Base-by-base conservation (phyloP, 805 yeast species). In the Pichia deserticola region DNA sequence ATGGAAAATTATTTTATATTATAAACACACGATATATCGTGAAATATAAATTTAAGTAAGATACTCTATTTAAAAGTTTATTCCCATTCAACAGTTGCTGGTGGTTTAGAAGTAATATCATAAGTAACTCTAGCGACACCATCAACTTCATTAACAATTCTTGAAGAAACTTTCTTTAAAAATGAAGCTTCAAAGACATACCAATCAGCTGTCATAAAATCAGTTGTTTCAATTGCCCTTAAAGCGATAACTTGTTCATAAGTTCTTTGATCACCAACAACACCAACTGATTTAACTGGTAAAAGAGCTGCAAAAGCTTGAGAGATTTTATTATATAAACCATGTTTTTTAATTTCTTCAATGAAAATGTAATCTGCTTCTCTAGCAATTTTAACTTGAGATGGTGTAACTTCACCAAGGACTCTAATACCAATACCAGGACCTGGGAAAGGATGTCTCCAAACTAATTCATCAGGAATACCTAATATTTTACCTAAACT, bases 391-490 rank as follows among this genome's bases (percentile, higher is more conserved):
- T 82, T 92, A 51, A 93, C 93, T 75, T 93, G 99, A 57, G 76
- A 82, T 59, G 81, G 86, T 52, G 97, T 87, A 56, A 93, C 98
- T 74, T 92, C 98, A 60, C 99, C 99, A 44, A 93, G 76, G 50
- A 93, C 95, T 73, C 99, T 85, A 69, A 93, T 93, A 60, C 97
- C 99, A 66, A 93, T 86, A 76, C 99, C 99, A 68, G 99, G 99
- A 68, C 99, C 99, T 62, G 99, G 99, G 95, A 93, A 93, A 51
- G 99, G 99, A 69, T 93, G 99, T 78, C 99, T 88, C 98, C 98
- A 92, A 59, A 93, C 98, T 60, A 93, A 79, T 61, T 93, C 98
- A 65, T 88, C 93, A 36, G 97, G 95, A 61, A 93, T 92, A 45
- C 96, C 97, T 74, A 93, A 74, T 48, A 93, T 73, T 75, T 89